Conservation (phyloP, 352 stramenopile species). For the Pythium volutum region DNA sequence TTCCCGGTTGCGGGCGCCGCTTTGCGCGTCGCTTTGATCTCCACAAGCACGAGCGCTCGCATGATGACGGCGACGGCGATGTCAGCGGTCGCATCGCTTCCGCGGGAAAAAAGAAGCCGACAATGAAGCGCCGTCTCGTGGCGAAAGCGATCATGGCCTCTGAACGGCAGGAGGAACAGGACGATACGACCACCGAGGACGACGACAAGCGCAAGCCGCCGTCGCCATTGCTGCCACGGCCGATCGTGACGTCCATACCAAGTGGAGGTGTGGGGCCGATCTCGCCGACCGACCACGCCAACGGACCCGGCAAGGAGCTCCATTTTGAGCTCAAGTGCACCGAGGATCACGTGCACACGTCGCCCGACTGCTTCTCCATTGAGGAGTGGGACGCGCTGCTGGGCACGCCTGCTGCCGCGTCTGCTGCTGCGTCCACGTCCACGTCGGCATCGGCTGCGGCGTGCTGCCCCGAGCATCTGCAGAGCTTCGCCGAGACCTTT, state of each 20-base stretch:
- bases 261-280: conserved; percentile 2
- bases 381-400: conserved; percentile 41
- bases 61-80: conserved; percentile 1
- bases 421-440: conserved; percentile 24
- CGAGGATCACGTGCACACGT: conserved; percentile 53
- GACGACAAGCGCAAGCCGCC: neutral
- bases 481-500: conserved; percentile 16
- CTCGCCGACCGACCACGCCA: conserved; percentile 19
- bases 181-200: neutral
- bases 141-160: neutral
- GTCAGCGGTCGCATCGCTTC: neutral
- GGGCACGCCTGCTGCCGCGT: conserved; percentile 7
- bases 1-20: conserved; percentile 28
- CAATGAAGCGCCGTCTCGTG: conserved; percentile 19
- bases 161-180: neutral
- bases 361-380: conserved; percentile 43
- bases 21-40: conserved; percentile 40
- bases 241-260: neutral
- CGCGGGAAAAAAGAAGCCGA: neutral
- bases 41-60: conserved; percentile 39
- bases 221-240: no score
- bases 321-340: conserved; percentile 57
- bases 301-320: conserved; percentile 20
- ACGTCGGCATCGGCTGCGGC: neutral
- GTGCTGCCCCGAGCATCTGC: conserved; percentile 22